A percentile compares a stretch with the other conserved stretches of the same genome.
phyloP scores from a whole-genome alignment of 495 filamentous ascomycete genomes.

The Aspergillus mulundensis region DNA sequence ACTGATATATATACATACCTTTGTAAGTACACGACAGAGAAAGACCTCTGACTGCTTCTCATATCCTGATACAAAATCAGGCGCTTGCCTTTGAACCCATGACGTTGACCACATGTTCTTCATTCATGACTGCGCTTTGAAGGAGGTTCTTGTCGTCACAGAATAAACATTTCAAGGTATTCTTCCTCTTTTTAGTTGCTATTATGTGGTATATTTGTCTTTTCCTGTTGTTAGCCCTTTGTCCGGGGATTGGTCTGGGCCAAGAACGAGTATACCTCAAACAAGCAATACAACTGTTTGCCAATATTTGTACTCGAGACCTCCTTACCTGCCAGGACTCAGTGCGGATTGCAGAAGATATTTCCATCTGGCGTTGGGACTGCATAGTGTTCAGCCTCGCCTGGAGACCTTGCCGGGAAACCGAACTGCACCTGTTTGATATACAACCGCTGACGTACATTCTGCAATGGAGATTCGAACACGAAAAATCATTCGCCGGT shows the following conservation, averaged over 20 bases:
- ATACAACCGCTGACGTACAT: constrained; percentile 9
- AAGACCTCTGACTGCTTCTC: not conserved
- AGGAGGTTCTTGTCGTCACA: constrained; percentile 4
- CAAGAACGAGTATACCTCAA: not conserved
- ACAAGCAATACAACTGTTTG: not conserved
- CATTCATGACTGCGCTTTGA: constrained; percentile 18
- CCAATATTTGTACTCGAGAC: constrained; percentile 9
- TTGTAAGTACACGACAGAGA: not conserved
- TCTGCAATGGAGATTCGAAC: constrained; percentile 17
- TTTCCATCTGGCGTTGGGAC: not conserved
- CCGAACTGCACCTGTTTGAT: constrained; percentile 13
- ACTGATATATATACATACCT: not conserved
- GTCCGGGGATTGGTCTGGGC: constrained; percentile 2
- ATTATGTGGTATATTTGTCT: constrained; percentile 7
- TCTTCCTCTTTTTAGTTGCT: constrained; percentile 12
- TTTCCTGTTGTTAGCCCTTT: constrained; percentile 11
- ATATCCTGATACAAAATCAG: constrained; percentile 18
- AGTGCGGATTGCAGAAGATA: not conserved
- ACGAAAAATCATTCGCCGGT: constrained; percentile 17
- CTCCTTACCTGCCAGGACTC: not conserved
- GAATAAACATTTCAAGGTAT: constrained; percentile 2
- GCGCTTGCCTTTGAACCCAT: constrained; percentile 23
- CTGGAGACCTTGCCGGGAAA: not conserved
- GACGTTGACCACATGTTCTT: constrained; percentile 26
- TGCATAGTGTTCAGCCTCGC: not conserved